A percentile compares a stretch with the other conserved stretches of the same genome.
Conservation (phyloP, 805 yeast genomes). For the Lachancea waltii region DNA sequence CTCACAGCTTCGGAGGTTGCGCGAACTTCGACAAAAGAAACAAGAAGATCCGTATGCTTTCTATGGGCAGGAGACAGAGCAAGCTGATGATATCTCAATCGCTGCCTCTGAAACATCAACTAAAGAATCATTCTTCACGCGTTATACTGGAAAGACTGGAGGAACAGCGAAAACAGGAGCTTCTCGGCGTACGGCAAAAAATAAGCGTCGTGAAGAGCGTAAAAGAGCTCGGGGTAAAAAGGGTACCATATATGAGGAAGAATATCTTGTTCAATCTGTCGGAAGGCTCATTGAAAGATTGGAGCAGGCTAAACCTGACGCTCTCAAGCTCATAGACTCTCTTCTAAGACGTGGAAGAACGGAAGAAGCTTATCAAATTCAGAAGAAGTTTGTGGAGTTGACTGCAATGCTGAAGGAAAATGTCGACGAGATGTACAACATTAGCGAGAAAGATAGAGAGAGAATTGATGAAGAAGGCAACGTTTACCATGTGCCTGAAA, state of each 20-base stretch:
- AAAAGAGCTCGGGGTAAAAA: constrained; percentile 95
- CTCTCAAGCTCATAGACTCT: constrained; percentile 64
- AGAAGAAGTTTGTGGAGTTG: constrained; percentile 56
- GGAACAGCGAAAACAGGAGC: constrained; percentile 98
- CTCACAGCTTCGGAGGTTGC: constrained; percentile 75
- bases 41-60: constrained; percentile 79
- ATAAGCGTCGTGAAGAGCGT: constrained; percentile 90
- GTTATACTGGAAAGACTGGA: constrained; percentile 92
- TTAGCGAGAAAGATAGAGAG: constrained; percentile 82
- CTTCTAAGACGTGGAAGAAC: constrained; percentile 63
- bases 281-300: constrained; percentile 84
- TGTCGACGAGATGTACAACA: constrained; percentile 67
- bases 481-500: constrained; percentile 68
- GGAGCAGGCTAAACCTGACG: constrained; percentile 67
- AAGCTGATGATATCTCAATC: constrained; percentile 88
- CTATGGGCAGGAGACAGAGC: constrained; percentile 66
- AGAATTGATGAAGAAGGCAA: constrained; percentile 86
- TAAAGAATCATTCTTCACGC: constrained; percentile 85
- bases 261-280: constrained; percentile 79
- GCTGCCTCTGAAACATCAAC: constrained; percentile 94
- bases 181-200: constrained; percentile 85
- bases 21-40: constrained; percentile 81
- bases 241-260: constrained; percentile 96
- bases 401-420: constrained; percentile 49
- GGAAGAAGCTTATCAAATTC: constrained; percentile 79